These are phyloP conservation scores for Cicer arietinum DNA, from an alignment of 306 rosid genomes.

Conservation along the genomic window DNA sequence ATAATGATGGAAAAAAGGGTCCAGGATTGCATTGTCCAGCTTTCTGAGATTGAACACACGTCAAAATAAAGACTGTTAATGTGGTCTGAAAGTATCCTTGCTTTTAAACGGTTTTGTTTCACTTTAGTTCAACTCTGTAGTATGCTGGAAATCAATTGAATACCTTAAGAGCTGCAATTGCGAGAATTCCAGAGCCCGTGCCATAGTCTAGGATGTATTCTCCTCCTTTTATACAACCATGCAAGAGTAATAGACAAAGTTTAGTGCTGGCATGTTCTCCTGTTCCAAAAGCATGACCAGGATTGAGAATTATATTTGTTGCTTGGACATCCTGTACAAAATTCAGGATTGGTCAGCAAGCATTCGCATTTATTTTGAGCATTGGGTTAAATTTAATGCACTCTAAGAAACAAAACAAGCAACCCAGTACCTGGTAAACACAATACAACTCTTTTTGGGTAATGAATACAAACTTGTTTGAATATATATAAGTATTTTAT, in stretches of 20 bases:
- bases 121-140: constrained; percentile 25
- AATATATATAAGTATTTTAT: not conserved
- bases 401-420: not conserved
- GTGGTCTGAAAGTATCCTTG: constrained; percentile 21
- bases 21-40: constrained; percentile 31
- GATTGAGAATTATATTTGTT: constrained; percentile 79
- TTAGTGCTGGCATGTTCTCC: constrained; percentile 89
- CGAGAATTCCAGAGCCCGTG: constrained; percentile 94
- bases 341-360: constrained; percentile 21
- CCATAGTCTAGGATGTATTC: constrained; percentile 85
- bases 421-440: not conserved
- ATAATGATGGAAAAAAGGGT: constrained; percentile 4
- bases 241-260: constrained; percentile 79
- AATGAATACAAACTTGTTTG: not conserved
- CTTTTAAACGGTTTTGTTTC: constrained; percentile 21
- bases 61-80: not conserved
- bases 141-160: constrained; percentile 14
- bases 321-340: constrained; percentile 67
- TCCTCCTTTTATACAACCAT: constrained; percentile 68
- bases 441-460: not conserved
- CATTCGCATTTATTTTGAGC: not conserved
- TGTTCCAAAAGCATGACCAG: constrained; percentile 91
- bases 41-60: constrained; percentile 10
- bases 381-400: not conserved
- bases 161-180: constrained; percentile 90